phyloP scores from a whole-genome alignment of 2,329 filamentous ascomycete species.

The Ceratocystis huliohia region DNA sequence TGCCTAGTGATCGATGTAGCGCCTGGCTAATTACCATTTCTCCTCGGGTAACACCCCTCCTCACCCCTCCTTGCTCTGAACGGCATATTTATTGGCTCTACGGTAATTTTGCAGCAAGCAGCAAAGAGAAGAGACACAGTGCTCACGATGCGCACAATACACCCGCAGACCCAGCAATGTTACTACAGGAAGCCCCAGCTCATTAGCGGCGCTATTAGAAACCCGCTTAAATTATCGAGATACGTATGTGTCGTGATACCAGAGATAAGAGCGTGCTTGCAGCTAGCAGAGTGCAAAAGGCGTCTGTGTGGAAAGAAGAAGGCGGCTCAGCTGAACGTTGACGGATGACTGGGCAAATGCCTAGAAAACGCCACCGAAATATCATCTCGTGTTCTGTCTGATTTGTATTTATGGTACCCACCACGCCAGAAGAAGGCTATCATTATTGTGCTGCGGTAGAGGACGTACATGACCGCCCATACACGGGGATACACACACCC shows the following conservation, averaged over 20 bases:
- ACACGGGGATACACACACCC: neutral
- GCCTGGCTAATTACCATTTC: neutral
- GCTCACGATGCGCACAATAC: neutral
- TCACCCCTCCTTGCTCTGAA: neutral
- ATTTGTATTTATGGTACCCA: neutral
- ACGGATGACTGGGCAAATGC: neutral
- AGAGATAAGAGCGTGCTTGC: neutral
- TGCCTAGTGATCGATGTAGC: conserved; percentile 1
- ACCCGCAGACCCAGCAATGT: neutral
- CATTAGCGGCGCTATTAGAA: neutral
- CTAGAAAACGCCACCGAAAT: neutral
- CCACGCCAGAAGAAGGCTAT: neutral
- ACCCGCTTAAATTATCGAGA: neutral
- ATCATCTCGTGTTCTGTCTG: neutral
- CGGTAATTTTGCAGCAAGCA: neutral
- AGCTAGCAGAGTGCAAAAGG: neutral
- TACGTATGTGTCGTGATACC: neutral
- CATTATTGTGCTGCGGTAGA: neutral
- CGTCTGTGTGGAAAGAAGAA: neutral
- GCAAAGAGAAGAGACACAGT: neutral
- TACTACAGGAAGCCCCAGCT: neutral
- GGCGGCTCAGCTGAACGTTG: neutral
- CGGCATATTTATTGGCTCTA: neutral
- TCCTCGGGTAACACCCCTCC: neutral
- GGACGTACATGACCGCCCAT: no score